A percentile compares a stretch with the other conserved stretches of the same genome.
Conservation (phyloP, 2,329 filamentous ascomycete genomes). For the Trichoderma asperellum region DNA sequence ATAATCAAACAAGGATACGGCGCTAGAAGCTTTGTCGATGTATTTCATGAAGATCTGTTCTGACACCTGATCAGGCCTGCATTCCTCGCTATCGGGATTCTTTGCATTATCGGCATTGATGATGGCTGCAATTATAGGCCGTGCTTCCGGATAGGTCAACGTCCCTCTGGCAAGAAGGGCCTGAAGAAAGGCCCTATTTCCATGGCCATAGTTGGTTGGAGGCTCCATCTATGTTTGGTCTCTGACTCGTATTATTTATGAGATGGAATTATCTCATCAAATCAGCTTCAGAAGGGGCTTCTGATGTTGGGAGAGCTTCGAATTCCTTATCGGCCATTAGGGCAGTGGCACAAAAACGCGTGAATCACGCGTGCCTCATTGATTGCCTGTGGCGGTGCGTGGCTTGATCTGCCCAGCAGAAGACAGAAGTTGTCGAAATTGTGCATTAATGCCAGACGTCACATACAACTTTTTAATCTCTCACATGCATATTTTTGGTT, state of each 20-base stretch:
- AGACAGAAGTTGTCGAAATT: background rate
- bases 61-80: slow-evolving; percentile 66
- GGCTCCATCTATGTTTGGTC: slow-evolving; percentile 34
- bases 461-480: background rate
- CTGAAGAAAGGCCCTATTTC: slow-evolving; percentile 88
- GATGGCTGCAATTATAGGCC: slow-evolving; percentile 76
- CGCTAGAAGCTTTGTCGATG: slow-evolving; percentile 70
- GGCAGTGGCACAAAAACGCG: slow-evolving; percentile 19
- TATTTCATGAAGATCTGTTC: slow-evolving; percentile 69
- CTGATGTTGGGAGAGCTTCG: background rate
- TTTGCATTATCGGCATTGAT: slow-evolving; percentile 59
- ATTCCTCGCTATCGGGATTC: slow-evolving; percentile 40
- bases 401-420: background rate
- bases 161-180: slow-evolving; percentile 79
- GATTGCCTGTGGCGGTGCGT: slow-evolving; percentile 30
- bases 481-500: background rate
- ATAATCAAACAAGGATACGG: slow-evolving; percentile 79
- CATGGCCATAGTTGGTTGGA: slow-evolving; percentile 55
- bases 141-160: slow-evolving; percentile 75
- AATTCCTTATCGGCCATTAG: background rate
- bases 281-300: background rate
- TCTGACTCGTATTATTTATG: too few relatives aligned
- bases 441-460: background rate
- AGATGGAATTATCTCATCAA: background rate
- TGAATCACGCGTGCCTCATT: slow-evolving; percentile 18